phyloP scores from a whole-genome alignment of 2,329 filamentous ascomycete genomes.

The Alternaria sp. region DNA sequence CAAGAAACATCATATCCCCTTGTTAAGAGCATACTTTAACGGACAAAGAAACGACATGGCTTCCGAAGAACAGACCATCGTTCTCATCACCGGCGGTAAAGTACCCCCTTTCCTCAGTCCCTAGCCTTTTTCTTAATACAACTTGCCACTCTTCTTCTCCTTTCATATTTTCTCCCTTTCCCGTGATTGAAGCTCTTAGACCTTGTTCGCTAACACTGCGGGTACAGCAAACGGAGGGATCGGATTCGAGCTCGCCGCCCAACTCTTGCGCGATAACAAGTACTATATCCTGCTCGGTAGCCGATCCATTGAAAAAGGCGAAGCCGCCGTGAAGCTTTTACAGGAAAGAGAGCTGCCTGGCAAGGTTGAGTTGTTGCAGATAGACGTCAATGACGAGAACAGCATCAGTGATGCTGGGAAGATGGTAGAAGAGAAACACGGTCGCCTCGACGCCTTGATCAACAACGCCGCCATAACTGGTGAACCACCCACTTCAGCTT shows the following conservation, averaged over 20 bases:
- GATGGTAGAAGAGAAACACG: not conserved
- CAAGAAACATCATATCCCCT: too few species aligned
- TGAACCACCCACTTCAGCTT: too few species aligned
- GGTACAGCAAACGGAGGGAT: constrained; percentile 56
- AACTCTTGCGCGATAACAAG: constrained; percentile 46
- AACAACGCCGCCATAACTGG: constrained; percentile 50
- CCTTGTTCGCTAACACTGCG: fast-evolving
- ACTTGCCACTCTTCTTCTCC: too few species aligned
- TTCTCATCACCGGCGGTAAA: too few species aligned
- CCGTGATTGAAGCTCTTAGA: too few species aligned
- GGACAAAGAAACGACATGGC: too few species aligned
- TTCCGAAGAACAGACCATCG: too few species aligned
- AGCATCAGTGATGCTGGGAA: not conserved
- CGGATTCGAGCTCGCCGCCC: constrained; percentile 55
- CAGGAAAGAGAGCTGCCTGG: not conserved
- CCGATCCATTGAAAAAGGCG: not conserved
- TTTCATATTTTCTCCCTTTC: fast-evolving
- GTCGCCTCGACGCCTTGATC: constrained; percentile 45
- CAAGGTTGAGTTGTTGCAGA: not conserved
- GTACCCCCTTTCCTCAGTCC: too few species aligned
- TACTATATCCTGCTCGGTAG: constrained; percentile 33
- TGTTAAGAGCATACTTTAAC: too few species aligned
- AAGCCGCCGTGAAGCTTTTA: not conserved
- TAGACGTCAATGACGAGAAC: not conserved
- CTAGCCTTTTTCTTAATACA: too few species aligned